Conservation (phyloP, 1,284 basidiomycete species). For the Ceratobasidium sp. region DNA sequence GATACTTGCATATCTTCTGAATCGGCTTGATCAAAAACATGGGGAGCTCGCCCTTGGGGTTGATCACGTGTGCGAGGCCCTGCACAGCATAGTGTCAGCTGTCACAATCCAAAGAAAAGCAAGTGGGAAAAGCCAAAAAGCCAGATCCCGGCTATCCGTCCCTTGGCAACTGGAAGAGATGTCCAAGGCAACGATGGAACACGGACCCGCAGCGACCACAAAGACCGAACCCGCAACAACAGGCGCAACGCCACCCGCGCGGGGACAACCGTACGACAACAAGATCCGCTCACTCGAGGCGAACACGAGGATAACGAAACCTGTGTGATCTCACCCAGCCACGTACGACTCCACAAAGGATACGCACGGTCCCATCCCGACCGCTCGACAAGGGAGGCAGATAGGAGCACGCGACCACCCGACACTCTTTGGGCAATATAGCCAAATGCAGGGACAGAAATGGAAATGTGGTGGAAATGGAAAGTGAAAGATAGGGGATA, state of each 20-base stretch:
- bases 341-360: no score
- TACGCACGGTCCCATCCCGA: no score
- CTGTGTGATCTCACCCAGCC: no score
- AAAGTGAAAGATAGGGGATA: constrained; percentile 48
- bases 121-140: constrained; percentile 32
- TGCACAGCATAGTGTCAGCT: constrained; percentile 44
- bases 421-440: constrained; percentile 9
- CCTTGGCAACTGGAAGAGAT: no score
- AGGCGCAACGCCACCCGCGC: no score
- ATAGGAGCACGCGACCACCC: not conserved
- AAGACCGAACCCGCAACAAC: not conserved
- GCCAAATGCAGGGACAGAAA: constrained; percentile 6
- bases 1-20: constrained; percentile 83
- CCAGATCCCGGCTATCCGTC: not conserved
- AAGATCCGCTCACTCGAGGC: no score
- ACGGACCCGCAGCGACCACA: not conserved
- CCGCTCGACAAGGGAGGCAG: constrained; percentile 2
- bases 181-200: no score
- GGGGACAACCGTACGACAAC: no score
- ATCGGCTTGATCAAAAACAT: constrained; percentile 83
- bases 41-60: constrained; percentile 88
- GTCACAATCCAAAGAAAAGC: constrained; percentile 47
- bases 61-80: constrained; percentile 65
- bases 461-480: constrained; percentile 22
- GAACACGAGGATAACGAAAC: no score